Conservation (phyloP, 2,329 filamentous ascomycete genomes). For the Stenocarpella maydis region DNA sequence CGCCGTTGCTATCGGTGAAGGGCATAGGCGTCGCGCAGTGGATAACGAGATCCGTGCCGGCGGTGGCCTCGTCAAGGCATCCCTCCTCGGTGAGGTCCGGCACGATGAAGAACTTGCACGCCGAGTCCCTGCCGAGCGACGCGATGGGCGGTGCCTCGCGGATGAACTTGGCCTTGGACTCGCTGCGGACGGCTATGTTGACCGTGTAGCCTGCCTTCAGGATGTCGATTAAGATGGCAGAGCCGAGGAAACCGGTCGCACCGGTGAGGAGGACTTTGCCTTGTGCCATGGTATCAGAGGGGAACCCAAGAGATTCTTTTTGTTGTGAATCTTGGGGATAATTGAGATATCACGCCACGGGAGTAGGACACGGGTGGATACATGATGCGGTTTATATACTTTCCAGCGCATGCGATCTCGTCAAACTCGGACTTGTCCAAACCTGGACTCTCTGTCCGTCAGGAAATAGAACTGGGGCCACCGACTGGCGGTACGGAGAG, state of each 20-base stretch:
- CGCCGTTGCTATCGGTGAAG: slow-evolving; percentile 20
- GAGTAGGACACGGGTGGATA: neutral
- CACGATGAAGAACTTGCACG: slow-evolving; percentile 33
- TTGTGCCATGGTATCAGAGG: slow-evolving; percentile 15
- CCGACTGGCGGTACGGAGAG: too few relatives aligned
- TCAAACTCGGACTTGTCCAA: neutral
- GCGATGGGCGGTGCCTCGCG: slow-evolving; percentile 24
- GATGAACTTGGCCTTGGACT: slow-evolving; percentile 29
- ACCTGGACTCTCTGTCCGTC: neutral
- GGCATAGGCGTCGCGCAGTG: slow-evolving; percentile 32
- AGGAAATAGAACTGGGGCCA: neutral
- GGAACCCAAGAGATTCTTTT: neutral
- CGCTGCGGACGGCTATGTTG: slow-evolving; percentile 32
- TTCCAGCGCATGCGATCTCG: neutral
- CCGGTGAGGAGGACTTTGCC: slow-evolving; percentile 39
- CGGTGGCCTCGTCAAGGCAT: slow-evolving; percentile 27
- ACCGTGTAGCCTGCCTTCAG: slow-evolving; percentile 34
- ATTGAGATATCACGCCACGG: neutral
- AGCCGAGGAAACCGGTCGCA: slow-evolving; percentile 39
- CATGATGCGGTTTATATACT: neutral
- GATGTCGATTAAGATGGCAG: slow-evolving; percentile 38
- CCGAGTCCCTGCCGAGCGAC: slow-evolving; percentile 24
- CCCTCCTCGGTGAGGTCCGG: slow-evolving; percentile 23
- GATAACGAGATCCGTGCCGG: slow-evolving; percentile 17
- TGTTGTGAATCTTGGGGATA: neutral